phyloP scores from a whole-genome alignment of 306 rosid genomes.

The Lotus japonicus region DNA sequence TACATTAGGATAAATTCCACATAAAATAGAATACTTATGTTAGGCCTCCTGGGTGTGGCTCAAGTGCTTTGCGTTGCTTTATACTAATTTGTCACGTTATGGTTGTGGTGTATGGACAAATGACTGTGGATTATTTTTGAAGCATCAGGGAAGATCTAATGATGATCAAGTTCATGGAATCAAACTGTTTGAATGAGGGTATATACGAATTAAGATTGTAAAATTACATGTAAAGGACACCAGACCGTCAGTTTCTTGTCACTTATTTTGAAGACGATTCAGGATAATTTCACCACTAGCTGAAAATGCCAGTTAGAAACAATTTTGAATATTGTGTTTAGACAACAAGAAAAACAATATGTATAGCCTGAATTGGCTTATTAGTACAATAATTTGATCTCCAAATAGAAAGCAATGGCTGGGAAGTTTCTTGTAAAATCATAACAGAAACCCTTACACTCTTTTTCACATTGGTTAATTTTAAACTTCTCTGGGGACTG shows the following conservation, averaged over 20 bases:
- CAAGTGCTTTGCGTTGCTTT: not conserved
- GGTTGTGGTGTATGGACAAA: not conserved
- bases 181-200: not conserved
- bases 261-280: not conserved
- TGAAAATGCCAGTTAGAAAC: not conserved
- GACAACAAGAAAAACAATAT: not conserved
- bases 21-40: not conserved
- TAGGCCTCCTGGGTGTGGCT: not conserved
- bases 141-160: not conserved
- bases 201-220: not conserved
- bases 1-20: not conserved
- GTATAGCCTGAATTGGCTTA: not conserved
- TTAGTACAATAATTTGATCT: not conserved
- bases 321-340: not conserved
- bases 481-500: not conserved
- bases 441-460: not conserved
- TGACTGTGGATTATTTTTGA: not conserved
- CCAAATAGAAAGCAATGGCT: not conserved
- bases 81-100: not conserved
- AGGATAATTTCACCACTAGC: not conserved
- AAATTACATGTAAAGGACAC: not conserved
- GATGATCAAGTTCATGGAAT: not conserved
- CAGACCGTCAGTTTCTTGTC: not conserved
- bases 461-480: not conserved
- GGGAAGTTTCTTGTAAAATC: not conserved